These are phyloP conservation scores for Lichtheimia hyalospora DNA, from an alignment of 371 early-diverging fungal species.

Conservation along the genomic window DNA sequence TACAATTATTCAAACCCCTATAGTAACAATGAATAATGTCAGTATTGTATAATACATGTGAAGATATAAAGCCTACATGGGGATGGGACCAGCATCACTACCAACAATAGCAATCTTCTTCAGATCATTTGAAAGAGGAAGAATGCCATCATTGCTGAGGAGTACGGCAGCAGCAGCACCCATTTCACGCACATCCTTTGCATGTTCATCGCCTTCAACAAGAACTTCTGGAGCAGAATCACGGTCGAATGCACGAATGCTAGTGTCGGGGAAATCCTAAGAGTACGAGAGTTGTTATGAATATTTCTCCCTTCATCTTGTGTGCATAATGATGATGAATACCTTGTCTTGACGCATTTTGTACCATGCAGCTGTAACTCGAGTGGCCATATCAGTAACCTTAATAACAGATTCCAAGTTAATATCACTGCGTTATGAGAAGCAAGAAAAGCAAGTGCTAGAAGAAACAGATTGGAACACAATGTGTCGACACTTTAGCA, in stretches of 20 bases:
- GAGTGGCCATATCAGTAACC: constrained; percentile 54
- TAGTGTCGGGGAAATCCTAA: constrained; percentile 39
- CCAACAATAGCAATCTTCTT: constrained; percentile 50
- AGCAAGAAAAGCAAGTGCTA: too few species aligned
- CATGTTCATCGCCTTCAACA: constrained; percentile 39
- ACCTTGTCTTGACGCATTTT: constrained; percentile 39
- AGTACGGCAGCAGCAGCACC: constrained; percentile 56
- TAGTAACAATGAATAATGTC: constrained; percentile 1
- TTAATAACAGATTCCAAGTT: background rate
- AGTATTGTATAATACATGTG: background rate
- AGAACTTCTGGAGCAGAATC: constrained; percentile 24
- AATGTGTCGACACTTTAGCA: background rate
- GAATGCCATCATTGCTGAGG: constrained; percentile 37
- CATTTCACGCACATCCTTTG: constrained; percentile 31
- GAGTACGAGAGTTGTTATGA: constrained; percentile 10
- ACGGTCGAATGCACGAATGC: constrained; percentile 25
- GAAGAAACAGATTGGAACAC: too few species aligned
- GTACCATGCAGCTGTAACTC: constrained; percentile 58
- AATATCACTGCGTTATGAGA: background rate
- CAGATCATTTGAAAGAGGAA: constrained; percentile 33
- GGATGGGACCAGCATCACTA: constrained; percentile 36
- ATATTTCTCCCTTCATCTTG: constrained; percentile 8
- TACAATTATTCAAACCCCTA: constrained; percentile 21
- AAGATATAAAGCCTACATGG: constrained; percentile 19
- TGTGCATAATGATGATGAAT: constrained; percentile 47